phyloP scores from a whole-genome alignment of 768 basidiomycete genomes.

The Naganishia vaughanmartiniae region DNA sequence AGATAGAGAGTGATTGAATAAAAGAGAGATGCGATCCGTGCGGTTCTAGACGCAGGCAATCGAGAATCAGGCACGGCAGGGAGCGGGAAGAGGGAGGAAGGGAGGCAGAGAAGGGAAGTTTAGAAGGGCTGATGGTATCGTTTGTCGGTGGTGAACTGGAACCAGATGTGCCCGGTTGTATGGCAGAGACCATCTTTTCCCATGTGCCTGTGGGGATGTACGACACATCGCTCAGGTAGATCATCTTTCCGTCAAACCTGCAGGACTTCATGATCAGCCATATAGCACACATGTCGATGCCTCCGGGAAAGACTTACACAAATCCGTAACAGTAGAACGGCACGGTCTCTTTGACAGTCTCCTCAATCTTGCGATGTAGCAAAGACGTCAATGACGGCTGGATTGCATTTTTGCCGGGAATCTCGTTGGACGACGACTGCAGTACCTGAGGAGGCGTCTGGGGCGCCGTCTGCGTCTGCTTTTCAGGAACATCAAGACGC shows the following conservation, averaged over 20 bases:
- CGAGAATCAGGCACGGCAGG: constrained; percentile 67
- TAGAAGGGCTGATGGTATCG: constrained; percentile 14
- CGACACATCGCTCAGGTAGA: constrained; percentile 81
- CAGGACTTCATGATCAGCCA: not conserved
- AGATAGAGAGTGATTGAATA: constrained; percentile 61
- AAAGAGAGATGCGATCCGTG: constrained; percentile 81
- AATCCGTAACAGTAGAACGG: constrained; percentile 52
- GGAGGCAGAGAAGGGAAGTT: constrained; percentile 50
- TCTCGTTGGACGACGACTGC: not conserved
- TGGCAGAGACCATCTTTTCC: constrained; percentile 43
- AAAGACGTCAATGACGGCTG: constrained; percentile 22
- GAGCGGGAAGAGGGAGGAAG: constrained; percentile 39
- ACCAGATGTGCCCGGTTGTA: not conserved
- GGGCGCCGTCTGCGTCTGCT: constrained; percentile 16
- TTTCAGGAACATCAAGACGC: constrained; percentile 4
- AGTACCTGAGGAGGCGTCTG: constrained; percentile 30
- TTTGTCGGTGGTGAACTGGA: not conserved
- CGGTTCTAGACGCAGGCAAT: constrained; percentile 65
- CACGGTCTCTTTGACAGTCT: constrained; percentile 25
- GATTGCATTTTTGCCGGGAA: not conserved
- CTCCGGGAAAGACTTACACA: constrained; percentile 32
- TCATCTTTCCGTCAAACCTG: constrained; percentile 59
- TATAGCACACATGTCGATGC: not conserved
- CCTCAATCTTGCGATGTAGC: constrained; percentile 11
- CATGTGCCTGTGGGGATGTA: constrained; percentile 73